These are phyloP conservation scores for Trametes hirsuta DNA, from an alignment of 1,284 basidiomycete genomes.

Conservation along the genomic window DNA sequence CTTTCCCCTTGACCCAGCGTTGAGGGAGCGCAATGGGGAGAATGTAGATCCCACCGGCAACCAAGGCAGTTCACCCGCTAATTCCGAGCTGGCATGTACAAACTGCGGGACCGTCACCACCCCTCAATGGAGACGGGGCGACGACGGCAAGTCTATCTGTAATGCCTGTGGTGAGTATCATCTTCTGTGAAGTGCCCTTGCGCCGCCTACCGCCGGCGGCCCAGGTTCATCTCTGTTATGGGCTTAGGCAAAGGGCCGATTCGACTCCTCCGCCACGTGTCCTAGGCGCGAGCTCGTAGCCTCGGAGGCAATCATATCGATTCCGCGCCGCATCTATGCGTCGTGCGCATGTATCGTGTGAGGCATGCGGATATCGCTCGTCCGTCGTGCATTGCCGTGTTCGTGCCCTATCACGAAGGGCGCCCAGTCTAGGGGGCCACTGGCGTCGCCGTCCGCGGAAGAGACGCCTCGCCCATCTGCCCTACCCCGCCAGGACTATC, in stretches of 20 bases:
- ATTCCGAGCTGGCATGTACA: slow-evolving; percentile 47
- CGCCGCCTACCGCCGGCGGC: slow-evolving; percentile 33
- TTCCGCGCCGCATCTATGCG: slow-evolving; percentile 33
- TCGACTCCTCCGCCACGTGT: slow-evolving; percentile 37
- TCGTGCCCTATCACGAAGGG: slow-evolving; percentile 25
- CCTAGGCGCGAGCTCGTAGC: slow-evolving; percentile 28
- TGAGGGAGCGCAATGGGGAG: slow-evolving; percentile 24
- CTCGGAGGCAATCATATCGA: slow-evolving; percentile 37
- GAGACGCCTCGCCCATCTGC: slow-evolving; percentile 28
- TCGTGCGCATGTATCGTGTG: slow-evolving; percentile 26
- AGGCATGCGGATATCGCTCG: slow-evolving; percentile 24
- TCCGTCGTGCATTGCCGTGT: slow-evolving; percentile 20
- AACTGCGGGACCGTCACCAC: slow-evolving; percentile 78
- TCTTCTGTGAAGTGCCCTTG: slow-evolving; percentile 35
- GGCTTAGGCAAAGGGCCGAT: slow-evolving; percentile 23
- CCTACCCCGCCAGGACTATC: slow-evolving; percentile 19
- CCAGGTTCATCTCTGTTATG: slow-evolving; percentile 33
- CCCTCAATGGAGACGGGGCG: slow-evolving; percentile 81
- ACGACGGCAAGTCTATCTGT: slow-evolving; percentile 80
- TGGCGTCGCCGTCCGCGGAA: slow-evolving; percentile 24
- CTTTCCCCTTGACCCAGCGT: slow-evolving; percentile 32
- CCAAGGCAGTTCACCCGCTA: slow-evolving; percentile 26
- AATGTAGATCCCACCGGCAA: slow-evolving; percentile 29
- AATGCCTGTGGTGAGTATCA: slow-evolving; percentile 82
- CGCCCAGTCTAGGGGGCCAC: slow-evolving; percentile 13